These are phyloP conservation scores for Trichoderma pleuroti DNA, from an alignment of 2,329 filamentous ascomycete genomes.

Conservation along the genomic window DNA sequence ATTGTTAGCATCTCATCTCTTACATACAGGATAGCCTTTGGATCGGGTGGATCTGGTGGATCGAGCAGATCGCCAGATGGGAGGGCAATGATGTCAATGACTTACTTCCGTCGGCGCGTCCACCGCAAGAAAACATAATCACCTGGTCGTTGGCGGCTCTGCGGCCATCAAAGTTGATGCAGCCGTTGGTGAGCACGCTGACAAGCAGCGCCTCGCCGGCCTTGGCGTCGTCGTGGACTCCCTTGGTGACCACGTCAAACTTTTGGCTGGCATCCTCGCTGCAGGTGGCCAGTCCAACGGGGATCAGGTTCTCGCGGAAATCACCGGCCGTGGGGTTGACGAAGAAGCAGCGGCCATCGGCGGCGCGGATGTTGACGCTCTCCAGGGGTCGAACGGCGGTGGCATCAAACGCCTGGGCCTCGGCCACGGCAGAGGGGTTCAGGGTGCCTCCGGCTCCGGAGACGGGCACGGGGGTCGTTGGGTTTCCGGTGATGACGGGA, in stretches of 20 bases:
- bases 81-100: neutral
- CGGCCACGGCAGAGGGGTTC: constrained; percentile 47
- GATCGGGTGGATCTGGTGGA: constrained; percentile 11
- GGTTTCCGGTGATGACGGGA: constrained; percentile 29
- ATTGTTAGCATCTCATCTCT: neutral
- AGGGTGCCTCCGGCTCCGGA: constrained; percentile 49
- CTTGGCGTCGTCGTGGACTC: constrained; percentile 45
- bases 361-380: constrained; percentile 43
- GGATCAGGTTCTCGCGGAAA: constrained; percentile 53
- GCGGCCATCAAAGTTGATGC: constrained; percentile 48
- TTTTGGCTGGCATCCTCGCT: constrained; percentile 44
- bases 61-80: constrained; percentile 7
- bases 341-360: constrained; percentile 50
- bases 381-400: constrained; percentile 46
- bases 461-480: constrained; percentile 44
- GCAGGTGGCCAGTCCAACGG: constrained; percentile 45
- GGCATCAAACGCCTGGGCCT: constrained; percentile 45
- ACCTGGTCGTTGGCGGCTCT: constrained; percentile 45
- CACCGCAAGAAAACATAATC: constrained; percentile 50
- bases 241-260: constrained; percentile 50
- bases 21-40: too few species aligned
- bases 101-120: constrained; percentile 46
- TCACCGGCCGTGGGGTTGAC: constrained; percentile 51
- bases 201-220: constrained; percentile 43
- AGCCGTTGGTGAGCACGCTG: constrained; percentile 50